Evolutionary conservation across 805 yeast species (phyloP).

Genomic region (Naumovozyma castellii): DNA sequence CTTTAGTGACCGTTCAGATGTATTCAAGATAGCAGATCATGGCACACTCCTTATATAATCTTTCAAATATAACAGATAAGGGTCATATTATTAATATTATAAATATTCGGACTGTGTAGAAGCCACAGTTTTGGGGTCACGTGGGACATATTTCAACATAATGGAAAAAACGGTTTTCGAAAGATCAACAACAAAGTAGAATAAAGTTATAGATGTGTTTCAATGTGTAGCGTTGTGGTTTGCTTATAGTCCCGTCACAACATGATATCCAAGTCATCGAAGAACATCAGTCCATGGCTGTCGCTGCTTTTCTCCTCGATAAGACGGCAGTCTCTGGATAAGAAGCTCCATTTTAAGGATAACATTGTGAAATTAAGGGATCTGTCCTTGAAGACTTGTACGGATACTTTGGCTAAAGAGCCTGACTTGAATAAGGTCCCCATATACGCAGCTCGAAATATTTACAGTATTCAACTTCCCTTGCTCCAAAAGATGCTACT

Average conservation of each 20-base stretch:
- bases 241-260: neutral
- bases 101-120: no score
- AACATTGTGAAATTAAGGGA: constrained; percentile 8
- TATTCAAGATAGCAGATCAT: no score
- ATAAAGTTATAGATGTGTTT: no score
- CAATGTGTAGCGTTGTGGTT: no score
- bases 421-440: neutral
- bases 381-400: neutral
- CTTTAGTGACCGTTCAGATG: no score
- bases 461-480: neutral
- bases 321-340: constrained; percentile 3
- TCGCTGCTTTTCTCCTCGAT: constrained; percentile 4
- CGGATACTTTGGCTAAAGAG: neutral
- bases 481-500: neutral
- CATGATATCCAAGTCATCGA: neutral
- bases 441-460: neutral
- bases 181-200: no score
- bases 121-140: no score
- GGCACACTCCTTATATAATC: no score
- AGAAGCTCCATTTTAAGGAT: constrained; percentile 6
- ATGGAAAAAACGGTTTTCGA: no score
- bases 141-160: no score
- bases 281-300: constrained; percentile 2
- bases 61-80: no score
- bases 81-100: no score